Base-by-base conservation (phyloP, 768 basidiomycete genomes). In the Boletus subparvulus region DNA sequence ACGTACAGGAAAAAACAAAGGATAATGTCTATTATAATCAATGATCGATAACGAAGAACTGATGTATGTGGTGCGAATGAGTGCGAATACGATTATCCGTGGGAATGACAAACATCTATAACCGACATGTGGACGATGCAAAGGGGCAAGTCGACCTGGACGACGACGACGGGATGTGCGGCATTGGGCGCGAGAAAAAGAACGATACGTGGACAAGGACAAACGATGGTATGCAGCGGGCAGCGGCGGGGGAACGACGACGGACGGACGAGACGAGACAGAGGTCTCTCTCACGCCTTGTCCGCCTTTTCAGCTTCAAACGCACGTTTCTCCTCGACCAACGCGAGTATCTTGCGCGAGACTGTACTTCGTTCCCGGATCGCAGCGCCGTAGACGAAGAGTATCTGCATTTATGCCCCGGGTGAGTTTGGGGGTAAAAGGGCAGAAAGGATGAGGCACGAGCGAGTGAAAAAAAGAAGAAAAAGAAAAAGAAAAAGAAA, bases 291-390 rank as follows among this genome's bases (percentile, higher is more conserved):
- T 63, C 50, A 64, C 36, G 21, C 41, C 13, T 50, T 9, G 36
- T 45, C 47, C n/a, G 36, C 24, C 37, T 50, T 58, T 30, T 44
- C 59, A 19, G 36, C 45, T 16, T 52, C 39, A 9, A 24, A 16
- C 1, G 28, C 8, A 3, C 1, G 28, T 24, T 50, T 50, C 45
- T 58, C 50, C 24, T 64, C 61, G 6, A 3, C 39, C 57, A 60
- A 30, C n/a, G 52, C 59, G 30, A 66, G 58, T 30, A 70, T 61
- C 52, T 55, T 60, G 54, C 54, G 60, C 5, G 65, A 70, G 24
- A 74, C 64, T 44, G 54, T 65, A 28, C 69, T 74, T 17, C 67
- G 64, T 32, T 53, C 65, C 32, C 75, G 73, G 48, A 75, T 76
- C 47, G 54, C 55, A 11, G 64, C 61, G 4, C 73, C 74, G 21